Conservation (phyloP, 2,329 filamentous ascomycete genomes). For the Pseudohalonectria lignicola region DNA sequence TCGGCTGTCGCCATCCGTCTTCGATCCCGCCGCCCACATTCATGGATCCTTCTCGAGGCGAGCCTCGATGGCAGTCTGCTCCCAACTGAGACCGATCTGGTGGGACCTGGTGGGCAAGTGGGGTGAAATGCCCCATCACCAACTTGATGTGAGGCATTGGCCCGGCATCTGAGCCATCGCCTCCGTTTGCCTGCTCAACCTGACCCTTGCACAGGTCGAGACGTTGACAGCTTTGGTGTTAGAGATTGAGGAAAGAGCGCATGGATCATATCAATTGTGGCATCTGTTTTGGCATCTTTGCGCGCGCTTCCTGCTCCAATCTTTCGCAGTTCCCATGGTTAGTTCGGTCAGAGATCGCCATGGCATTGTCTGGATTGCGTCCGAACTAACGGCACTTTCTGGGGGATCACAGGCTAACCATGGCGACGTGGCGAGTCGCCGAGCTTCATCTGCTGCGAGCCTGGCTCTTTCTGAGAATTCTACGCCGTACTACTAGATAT, state of each 20-base stretch:
- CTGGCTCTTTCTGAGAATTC: too few relatives aligned
- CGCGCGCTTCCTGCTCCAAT: neutral
- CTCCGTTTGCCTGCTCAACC: neutral
- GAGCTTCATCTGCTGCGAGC: neutral
- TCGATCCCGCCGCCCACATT: neutral
- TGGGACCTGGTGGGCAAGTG: neutral
- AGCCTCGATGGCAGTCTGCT: neutral
- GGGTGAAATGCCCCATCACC: neutral
- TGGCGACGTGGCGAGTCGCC: neutral
- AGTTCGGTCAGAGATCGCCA: neutral
- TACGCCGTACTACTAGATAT: too few relatives aligned
- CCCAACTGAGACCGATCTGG: neutral
- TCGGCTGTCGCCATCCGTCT: neutral
- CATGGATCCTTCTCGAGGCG: neutral
- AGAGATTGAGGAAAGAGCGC: too few relatives aligned
- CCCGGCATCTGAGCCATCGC: neutral
- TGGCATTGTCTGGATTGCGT: neutral
- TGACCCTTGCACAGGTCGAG: neutral
- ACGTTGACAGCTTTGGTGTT: too few relatives aligned
- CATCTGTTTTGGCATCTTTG: neutral
- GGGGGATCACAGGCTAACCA: neutral
- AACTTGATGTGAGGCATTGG: neutral
- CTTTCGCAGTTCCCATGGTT: too few relatives aligned
- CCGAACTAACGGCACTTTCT: neutral
- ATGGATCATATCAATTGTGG: neutral